Base-by-base conservation (phyloP, 176 grass and related monocot genomes). In the Eragrostis curvula region DNA sequence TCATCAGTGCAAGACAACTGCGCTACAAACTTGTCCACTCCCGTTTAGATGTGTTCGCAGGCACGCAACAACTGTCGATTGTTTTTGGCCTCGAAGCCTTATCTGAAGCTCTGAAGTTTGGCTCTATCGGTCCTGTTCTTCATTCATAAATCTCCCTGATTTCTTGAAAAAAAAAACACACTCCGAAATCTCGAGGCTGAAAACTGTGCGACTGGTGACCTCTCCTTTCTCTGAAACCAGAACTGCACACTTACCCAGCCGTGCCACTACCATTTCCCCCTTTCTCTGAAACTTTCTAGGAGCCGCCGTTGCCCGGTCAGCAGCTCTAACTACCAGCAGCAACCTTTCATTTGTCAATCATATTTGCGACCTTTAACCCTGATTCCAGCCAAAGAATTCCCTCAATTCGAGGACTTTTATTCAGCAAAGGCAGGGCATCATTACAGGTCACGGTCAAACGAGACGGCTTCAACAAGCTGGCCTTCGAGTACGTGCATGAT, bases 401-500 rank as follows among this genome's bases (percentile, higher is more conserved):
- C 44, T 14, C 71, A 29, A 44, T 18, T 2, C 12, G 32, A 15
- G 12, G 45, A 39, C 45, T 77, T 83, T 13, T 36, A 20, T 46
- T 87, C 45, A 16, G 66, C 45, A 20, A 47, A 78, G 44, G 11
- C 8, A 68, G 23, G 23, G 68, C 48, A 52, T 70, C 36, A n/a
- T 18, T 9, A 0, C 13, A 25, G 5, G 62, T 64, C 53, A 27
- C 1, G 55, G 70, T 76, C 87, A 85, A 63, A 85, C 43, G 13
- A 55, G 77, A 89, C 73, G 82, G 77, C 70, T 85, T 74, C 68
- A 70, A 21, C 32, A 4, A 36, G 32, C 47, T 29, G 58, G 23
- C 15, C 45, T 17, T 25, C 18, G 5, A 12, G 44, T 18, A 23
- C 40, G 68, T 17, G 6, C 61, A 39, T 18, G 59, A 46, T 3